A percentile compares a stretch with the other conserved stretches of the same genome.
Conservation (phyloP, 345 rosid genomes). For the Brassica cretica region DNA sequence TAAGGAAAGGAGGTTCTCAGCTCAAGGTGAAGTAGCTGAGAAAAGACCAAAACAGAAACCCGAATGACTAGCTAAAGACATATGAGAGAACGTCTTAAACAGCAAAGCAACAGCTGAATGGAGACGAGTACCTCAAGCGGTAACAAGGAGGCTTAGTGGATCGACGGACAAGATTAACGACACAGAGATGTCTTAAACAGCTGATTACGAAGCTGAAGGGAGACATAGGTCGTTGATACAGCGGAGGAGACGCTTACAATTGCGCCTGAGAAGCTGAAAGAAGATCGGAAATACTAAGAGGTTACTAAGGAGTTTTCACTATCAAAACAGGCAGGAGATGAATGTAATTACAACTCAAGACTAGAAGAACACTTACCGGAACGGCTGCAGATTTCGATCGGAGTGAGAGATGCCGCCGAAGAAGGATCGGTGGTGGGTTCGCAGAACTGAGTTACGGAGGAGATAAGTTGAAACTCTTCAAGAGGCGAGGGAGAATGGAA, state of each 20-base stretch:
- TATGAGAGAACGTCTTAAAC: not conserved
- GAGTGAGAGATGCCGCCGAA: not conserved
- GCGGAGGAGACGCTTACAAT: too few relatives aligned
- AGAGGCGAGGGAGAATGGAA: not conserved
- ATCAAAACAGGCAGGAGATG: too few relatives aligned
- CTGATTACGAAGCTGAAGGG: too few relatives aligned
- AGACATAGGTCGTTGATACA: too few relatives aligned
- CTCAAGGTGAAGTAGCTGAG: not conserved
- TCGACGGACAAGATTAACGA: too few relatives aligned
- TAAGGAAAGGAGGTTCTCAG: not conserved
- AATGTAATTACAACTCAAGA: too few relatives aligned
- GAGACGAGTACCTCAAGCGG: not conserved
- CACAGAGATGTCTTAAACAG: too few relatives aligned
- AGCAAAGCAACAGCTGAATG: not conserved
- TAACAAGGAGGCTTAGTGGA: not conserved
- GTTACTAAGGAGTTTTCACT: too few relatives aligned
- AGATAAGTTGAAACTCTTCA: not conserved
- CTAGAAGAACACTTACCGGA: too few relatives aligned
- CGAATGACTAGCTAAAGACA: not conserved
- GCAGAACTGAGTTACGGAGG: not conserved
- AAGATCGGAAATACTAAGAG: too few relatives aligned
- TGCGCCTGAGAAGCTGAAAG: too few relatives aligned
- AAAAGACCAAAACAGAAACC: not conserved
- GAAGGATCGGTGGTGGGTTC: not conserved
- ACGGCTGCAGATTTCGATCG: not conserved